Percentiles rank a stretch among this genome's conserved stretches.
These are phyloP conservation scores for Angophora floribunda DNA, from an alignment of 345 rosid species.

Conservation along the genomic window DNA sequence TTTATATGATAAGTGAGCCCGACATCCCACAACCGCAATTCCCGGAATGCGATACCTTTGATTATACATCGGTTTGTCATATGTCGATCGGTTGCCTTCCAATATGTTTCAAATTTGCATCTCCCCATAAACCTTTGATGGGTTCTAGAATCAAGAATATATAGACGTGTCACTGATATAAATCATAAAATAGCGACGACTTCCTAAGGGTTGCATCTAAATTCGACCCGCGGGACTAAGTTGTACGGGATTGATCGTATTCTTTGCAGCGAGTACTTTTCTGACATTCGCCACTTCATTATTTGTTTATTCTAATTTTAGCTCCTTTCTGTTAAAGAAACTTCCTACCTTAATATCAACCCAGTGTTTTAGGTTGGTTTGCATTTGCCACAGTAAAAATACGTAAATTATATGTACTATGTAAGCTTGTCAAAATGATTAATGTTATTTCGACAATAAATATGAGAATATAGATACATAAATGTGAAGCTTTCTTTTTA, in stretches of 20 bases:
- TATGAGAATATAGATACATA: no score
- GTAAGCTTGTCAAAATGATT: no score
- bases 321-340: no score
- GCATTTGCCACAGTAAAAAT: no score
- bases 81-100: not conserved
- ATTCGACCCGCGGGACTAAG: not conserved
- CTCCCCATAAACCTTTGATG: not conserved
- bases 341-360: no score
- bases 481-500: no score
- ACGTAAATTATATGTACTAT: no score
- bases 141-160: not conserved
- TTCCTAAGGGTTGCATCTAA: not conserved
- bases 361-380: no score
- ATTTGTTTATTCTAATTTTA: no score
- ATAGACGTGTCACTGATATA: not conserved
- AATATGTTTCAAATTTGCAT: not conserved
- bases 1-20: not conserved
- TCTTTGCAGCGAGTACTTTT: not conserved
- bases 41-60: not conserved
- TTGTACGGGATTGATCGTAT: not conserved
- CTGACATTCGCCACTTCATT: no score
- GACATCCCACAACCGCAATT: not conserved
- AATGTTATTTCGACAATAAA: no score
- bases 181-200: not conserved
- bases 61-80: not conserved